Base-by-base conservation (phyloP, 148 eudicot species). In the Vaccinium corymbosum region DNA sequence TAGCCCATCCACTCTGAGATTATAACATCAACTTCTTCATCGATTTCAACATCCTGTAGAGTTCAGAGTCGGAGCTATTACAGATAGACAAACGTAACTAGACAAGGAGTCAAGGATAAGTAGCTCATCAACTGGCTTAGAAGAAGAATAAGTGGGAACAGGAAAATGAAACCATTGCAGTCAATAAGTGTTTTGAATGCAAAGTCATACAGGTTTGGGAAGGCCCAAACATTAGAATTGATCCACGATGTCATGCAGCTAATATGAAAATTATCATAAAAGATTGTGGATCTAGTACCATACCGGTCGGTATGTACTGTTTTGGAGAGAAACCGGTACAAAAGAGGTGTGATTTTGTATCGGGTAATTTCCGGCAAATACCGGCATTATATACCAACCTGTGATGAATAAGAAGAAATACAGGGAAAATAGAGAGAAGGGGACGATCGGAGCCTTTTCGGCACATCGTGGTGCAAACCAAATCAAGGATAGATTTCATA, bases 1-100 rank as follows among this genome's bases (percentile, higher is more conserved):
- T 97, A 97, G 56, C 99, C 99, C 99, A 97, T 97, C 99, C 99
- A 97, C 87, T 97, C 99, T 32, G 99, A 97, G 83, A 97, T 89
- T 81, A 97, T 97, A 75, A 97, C 97, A 90, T 94, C 98, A 84
- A 94, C 99, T 86, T 93, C 90, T 85, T 94, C 99, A 79, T 93
- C 89, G 70, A 97, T 97, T 83, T 94, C 93, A 81, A 97, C 95
- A 89, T 97, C 99, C 99, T 97, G 93, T 87, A 90, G 71, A 38
- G 79, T 77, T 57, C 84, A 62, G 53, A 74, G 80, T 32, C 55
- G 81, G 56, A 42, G 73, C 9, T 73, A 42, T 38, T 70, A n/a
- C 51, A 27, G 20, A 56, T 57, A 71, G 46, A 49, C 51, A 20
- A 20, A 48, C 22, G 19, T 19, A 68, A 52, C 57, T 46, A 14